A percentile compares a stretch with the other conserved stretches of the same genome.
Evolutionary conservation across 2,329 filamentous ascomycete species (phyloP).

Genomic region (Arthrobotrys conoides): DNA sequence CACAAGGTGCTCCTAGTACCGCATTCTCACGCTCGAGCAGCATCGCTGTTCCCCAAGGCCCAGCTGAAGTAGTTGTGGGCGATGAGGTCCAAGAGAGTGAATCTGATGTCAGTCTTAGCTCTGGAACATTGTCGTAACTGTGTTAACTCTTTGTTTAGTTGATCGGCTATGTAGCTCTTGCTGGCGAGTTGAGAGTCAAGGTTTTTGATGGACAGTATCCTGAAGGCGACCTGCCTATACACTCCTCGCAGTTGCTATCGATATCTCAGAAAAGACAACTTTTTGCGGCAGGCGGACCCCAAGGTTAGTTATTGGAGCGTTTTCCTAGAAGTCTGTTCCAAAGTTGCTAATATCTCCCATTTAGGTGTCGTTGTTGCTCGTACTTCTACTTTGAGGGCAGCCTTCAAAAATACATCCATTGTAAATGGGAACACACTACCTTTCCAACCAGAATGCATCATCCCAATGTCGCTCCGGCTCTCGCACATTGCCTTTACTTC

Average conservation of each 20-base stretch:
- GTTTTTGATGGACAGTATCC: constrained; percentile 83
- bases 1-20: constrained; percentile 42
- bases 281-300: constrained; percentile 87
- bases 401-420: constrained; percentile 71
- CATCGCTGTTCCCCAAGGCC: constrained; percentile 57
- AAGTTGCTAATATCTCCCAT: constrained; percentile 12
- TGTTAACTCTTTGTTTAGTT: constrained; percentile 68
- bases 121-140: background rate
- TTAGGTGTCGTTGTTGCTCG: constrained; percentile 78
- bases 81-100: constrained; percentile 74
- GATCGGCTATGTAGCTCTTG: constrained; percentile 84
- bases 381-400: constrained; percentile 82
- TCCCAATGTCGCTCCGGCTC: constrained; percentile 80
- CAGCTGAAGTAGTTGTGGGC: constrained; percentile 61
- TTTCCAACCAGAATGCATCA: constrained; percentile 82
- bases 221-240: constrained; percentile 75
- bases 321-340: background rate
- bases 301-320: constrained; percentile 66
- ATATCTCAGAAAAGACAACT: constrained; percentile 85
- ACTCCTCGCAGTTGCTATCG: constrained; percentile 85
- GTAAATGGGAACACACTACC: constrained; percentile 72
- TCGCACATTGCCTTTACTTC: constrained; percentile 92
- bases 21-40: constrained; percentile 47
- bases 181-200: constrained; percentile 85
- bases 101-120: constrained; percentile 76